Conservation (phyloP, 2,329 filamentous ascomycete species). For the Geoglossum cookeanum region DNA sequence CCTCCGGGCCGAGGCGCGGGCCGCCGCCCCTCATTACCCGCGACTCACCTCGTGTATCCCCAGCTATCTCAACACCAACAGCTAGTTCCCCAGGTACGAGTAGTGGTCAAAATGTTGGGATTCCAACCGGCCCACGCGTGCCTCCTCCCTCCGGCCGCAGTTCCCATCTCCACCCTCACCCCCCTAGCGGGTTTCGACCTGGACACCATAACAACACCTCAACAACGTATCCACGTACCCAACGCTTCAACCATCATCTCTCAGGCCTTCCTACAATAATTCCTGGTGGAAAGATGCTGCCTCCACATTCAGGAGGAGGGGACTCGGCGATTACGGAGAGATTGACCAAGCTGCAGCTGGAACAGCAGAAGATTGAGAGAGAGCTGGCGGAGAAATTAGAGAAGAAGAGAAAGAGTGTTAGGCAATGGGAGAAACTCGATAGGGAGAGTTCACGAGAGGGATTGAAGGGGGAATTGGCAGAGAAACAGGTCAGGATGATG, state of each 20-base stretch:
- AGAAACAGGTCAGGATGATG: constrained; percentile 26
- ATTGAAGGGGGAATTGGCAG: constrained; percentile 28
- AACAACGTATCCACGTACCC: constrained; percentile 20
- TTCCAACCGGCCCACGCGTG: constrained; percentile 5
- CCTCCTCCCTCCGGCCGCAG: constrained; percentile 14
- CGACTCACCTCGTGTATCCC: background rate
- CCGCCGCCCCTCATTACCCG: background rate
- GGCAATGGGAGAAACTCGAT: constrained; percentile 28
- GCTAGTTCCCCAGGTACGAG: background rate
- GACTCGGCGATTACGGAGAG: constrained; percentile 24
- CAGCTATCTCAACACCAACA: background rate
- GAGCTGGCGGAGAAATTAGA: constrained; percentile 26
- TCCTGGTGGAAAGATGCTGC: constrained; percentile 23
- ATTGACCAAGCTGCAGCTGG: constrained; percentile 24
- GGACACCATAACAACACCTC: constrained; percentile 17
- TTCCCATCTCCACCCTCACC: background rate
- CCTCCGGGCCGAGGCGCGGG: constrained; percentile 11
- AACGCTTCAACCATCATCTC: constrained; percentile 21
- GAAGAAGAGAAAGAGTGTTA: constrained; percentile 22
- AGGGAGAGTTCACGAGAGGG: constrained; percentile 27
- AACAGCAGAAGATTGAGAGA: constrained; percentile 25
- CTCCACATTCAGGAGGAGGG: constrained; percentile 15
- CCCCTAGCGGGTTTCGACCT: background rate
- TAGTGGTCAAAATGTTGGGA: background rate
- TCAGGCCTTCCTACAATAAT: constrained; percentile 15